Evolutionary conservation across 1,139 yeast species (phyloP).

Genomic region (Kluyveromyces sp.): DNA sequence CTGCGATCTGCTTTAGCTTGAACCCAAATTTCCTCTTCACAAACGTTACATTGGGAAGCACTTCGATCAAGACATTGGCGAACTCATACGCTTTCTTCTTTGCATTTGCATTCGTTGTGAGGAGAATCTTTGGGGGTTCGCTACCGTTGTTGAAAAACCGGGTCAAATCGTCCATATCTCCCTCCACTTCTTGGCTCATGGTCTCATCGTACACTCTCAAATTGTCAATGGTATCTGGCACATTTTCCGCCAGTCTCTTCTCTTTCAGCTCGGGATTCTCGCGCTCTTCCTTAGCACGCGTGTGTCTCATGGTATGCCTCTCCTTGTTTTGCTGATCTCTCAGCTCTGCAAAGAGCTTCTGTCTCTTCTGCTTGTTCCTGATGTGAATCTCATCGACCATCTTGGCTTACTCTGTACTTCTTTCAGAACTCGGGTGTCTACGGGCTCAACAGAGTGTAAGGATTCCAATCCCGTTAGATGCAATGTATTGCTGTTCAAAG

Average conservation of each 20-base stretch:
- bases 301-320: conserved; percentile 67
- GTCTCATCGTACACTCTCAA: conserved; percentile 91
- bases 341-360: conserved; percentile 65
- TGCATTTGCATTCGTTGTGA: conserved; percentile 86
- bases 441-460: too few relatives aligned
- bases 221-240: conserved; percentile 82
- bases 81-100: conserved; percentile 83
- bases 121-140: conserved; percentile 64
- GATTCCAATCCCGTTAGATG: too few relatives aligned
- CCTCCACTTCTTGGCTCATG: conserved; percentile 55
- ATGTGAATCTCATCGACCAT: conserved; percentile 37
- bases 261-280: conserved; percentile 75
- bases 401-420: not conserved
- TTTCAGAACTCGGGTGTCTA: not conserved
- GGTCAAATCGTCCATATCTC: conserved; percentile 56
- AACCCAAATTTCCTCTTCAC: conserved; percentile 82
- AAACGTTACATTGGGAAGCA: conserved; percentile 79
- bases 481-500: too few relatives aligned
- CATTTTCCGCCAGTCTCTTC: conserved; percentile 69
- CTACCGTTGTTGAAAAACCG: conserved; percentile 22
- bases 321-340: conserved; percentile 70
- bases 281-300: conserved; percentile 77
- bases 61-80: conserved; percentile 78
- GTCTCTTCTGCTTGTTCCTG: conserved; percentile 73
- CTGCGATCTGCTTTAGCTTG: conserved; percentile 78